Conservation (phyloP, 306 rosid genomes). For the Elaeagnus macrophylla region DNA sequence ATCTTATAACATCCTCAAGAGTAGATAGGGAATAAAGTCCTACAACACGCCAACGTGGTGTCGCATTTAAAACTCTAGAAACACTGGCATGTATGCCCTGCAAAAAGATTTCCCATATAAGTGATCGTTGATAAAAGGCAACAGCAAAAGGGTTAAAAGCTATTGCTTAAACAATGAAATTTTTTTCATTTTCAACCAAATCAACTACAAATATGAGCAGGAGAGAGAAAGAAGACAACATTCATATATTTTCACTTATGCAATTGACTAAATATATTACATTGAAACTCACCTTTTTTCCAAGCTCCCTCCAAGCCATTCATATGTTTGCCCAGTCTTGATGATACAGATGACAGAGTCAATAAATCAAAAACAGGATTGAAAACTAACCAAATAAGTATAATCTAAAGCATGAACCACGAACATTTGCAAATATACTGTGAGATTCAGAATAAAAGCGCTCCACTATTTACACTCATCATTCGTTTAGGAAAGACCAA, state of each 20-base stretch:
- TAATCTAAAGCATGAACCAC: slow-evolving; percentile 1
- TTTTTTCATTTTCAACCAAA: neutral
- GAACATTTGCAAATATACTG: neutral
- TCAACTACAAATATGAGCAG: no score
- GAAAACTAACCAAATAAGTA: neutral
- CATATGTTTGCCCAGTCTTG: slow-evolving; percentile 43
- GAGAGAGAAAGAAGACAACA: no score
- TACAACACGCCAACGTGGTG: slow-evolving; percentile 27
- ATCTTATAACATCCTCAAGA: slow-evolving; percentile 27
- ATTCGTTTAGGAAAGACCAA: neutral
- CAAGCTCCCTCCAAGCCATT: slow-evolving; percentile 83
- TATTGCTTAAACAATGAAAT: neutral
- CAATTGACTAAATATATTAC: neutral
- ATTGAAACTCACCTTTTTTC: slow-evolving; percentile 39
- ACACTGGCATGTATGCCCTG: slow-evolving; percentile 44
- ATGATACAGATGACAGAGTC: slow-evolving; percentile 8
- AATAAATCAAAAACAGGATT: neutral
- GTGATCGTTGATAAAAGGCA: neutral
- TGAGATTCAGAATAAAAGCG: neutral
- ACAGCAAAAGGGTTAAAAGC: neutral
- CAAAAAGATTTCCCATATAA: slow-evolving; percentile 2
- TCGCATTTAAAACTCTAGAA: slow-evolving; percentile 32
- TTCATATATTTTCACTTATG: neutral
- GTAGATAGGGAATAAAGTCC: slow-evolving; percentile 25
- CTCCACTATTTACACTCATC: neutral